Base-by-base conservation (phyloP, 2,329 filamentous ascomycete genomes). In the Aspergillus sp. region DNA sequence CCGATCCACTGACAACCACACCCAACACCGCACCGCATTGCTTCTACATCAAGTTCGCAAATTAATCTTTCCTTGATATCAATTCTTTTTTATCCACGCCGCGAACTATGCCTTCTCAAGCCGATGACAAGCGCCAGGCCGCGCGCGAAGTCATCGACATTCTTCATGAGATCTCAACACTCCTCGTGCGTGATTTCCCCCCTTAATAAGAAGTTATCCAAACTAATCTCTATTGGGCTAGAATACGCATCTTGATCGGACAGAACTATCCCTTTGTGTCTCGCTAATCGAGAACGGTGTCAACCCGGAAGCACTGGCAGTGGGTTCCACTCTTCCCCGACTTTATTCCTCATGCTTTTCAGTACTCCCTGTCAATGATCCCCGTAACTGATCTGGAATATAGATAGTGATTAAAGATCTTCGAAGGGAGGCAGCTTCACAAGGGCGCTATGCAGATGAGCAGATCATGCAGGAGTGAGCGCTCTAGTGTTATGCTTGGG, bases 251-350 rank as follows among this genome's bases (percentile, higher is more conserved):
- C 83, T 98, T 41, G 90, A 96, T 68, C 84, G 91, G 27, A 85
- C 90, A 46, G 90, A 90, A 17, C 77, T 98, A 15, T 95, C 90
- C 3, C 88, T 96, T 53, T 98, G 93, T 70, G 91, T 97, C 51
- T 95, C 90, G 46, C 80, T 98, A 68, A 94, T 98, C 59, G 93
- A 98, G 71, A 95, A 95, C 63, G 93, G 93, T 12, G 89, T 97
- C 25, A 95, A 95, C 64, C 93, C 93, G 0, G 91, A 97, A 67
- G 93, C 91, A 1, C 75, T 98, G 27, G 90, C 91, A 20, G 93
- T 97, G 78, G 63, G 88, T 74, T 53, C 15, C 25, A 30, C 12
- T 12, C 5, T 37, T 43, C 20, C 17, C 15, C 33, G 15, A 6
- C 9, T 32, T 33, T 37, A 45, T n/a, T 20, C 35, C 15, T 20